Base-by-base conservation (phyloP, 2,329 filamentous ascomycete species). In the Diaporthe nobilis region DNA sequence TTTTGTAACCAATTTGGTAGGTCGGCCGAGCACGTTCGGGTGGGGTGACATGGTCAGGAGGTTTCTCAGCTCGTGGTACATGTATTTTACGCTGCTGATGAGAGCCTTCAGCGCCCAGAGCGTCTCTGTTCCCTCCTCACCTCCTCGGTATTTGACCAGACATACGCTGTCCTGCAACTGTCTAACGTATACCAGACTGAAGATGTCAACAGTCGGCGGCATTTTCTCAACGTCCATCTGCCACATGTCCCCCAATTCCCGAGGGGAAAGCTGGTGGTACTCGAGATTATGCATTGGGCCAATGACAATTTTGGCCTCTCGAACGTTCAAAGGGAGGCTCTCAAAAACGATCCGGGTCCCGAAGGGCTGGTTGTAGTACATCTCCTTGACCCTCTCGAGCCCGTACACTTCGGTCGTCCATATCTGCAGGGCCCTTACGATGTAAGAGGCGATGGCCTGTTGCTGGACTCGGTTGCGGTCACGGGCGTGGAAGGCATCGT, bases 141-240 rank as follows among this genome's bases (percentile, higher is more conserved):
- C 44, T 49, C 60, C 49, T 9, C 71, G 55, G 88, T 84, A 44
- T 83, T 44, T 82, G 60, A 92, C 89, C 20, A 91, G 83, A 74
- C 88, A 90, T 60, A 92, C 88, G 76, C 90, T 91, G 79, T 92
- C 91, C 77, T 92, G 88, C 25, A 92, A 82, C 80, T 92, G 88
- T 28, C 85, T 84, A 76, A 89, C 79, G 63, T 91, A 86, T 53
- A 85, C 83, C n/a, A 92, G 80, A 25, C 86, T 82, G 68, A 81
- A 81, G 47, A 92, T 85, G 77, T 91, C 87, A 73, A 92, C 79
- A 0, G 84, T 80, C 20, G 83, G 83, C 0, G 90, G 89, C 22
- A 90, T 80, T 3, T 79, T 61, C 25, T 80, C 75, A 53, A 87
- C 78, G 7, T 83, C 77, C 3, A 83, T 31, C 0, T 84, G 85